phyloP scores from a whole-genome alignment of 306 rosid species.

The Cucumis hystrix region DNA sequence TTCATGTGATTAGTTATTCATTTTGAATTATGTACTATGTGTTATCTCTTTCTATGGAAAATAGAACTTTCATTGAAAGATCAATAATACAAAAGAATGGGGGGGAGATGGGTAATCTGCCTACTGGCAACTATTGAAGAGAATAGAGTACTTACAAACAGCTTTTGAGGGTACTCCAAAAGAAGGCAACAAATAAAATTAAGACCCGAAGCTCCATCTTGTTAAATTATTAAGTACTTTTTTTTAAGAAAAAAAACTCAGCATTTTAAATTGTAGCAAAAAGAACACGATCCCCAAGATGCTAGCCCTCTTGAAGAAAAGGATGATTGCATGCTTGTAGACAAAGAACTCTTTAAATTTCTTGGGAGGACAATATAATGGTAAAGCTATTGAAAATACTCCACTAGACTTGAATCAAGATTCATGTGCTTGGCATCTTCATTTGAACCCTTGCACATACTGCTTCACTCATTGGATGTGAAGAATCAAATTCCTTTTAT shows the following conservation, averaged over 20 bases:
- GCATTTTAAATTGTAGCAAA: neutral
- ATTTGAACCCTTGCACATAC: neutral
- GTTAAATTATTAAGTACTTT: neutral
- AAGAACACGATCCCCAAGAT: neutral
- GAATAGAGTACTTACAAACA: neutral
- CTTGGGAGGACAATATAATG: neutral
- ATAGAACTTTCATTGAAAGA: neutral
- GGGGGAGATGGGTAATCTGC: neutral
- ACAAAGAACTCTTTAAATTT: neutral
- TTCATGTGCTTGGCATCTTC: neutral
- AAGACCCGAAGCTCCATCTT: neutral
- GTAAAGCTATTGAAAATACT: neutral
- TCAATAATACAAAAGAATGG: neutral
- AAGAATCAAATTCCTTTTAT: neutral
- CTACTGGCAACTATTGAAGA: neutral
- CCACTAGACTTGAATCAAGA: neutral
- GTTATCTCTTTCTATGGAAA: neutral
- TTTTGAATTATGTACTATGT: neutral
- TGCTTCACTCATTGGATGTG: neutral
- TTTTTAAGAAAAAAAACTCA: neutral
- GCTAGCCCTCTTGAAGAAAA: neutral
- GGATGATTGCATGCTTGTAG: neutral
- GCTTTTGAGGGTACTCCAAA: neutral
- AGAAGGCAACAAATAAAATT: neutral
- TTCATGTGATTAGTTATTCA: neutral